Evolutionary conservation across 179 eudicot genomes (phyloP), one percentile per base, ranked within the genome.

Genomic region (Carnegiea gigantea): DNA sequence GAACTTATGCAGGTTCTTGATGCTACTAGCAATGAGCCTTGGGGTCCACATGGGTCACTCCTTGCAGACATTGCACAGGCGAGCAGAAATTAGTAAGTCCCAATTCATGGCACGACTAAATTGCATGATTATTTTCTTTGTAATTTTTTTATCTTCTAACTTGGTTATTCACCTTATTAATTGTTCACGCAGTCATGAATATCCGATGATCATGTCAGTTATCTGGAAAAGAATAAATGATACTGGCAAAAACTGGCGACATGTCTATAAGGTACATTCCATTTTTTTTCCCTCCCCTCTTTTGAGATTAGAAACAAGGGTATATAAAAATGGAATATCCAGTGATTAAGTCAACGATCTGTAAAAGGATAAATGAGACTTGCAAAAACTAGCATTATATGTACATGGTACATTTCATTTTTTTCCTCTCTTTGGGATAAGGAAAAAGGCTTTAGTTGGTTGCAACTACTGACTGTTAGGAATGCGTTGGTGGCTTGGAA

Each of bases 21-120:
- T 87, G 95, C 99, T 80, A 97, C 99, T 75, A 95, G 98, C 90
- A 97, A 97, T 86, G 99, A 97, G 89, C 91, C 99, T 46, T 97
- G 98, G 98, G 99, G 99, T 80, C 98, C 99, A 76, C 98, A 95
- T 88, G 99, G 98, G 79, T 85, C 98, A 23, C 97, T 90, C 85
- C 98, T 97, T 80, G 95, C 98, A 86, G 99, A 97, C 77, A 87
- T 97, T 89, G 98, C 99, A 62, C 92, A 89, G 82, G 98, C 99
- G 81, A 83, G 90, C 40, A 92, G 90, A 92, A 95, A 95, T 88
- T 93, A 91, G 99, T 97, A 86, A 86, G 98, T 82, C 82, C 44
- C 11, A 73, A 54, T 78, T 67, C 33, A 24, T 17, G 60, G 53
- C 20, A 33, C 10, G 23, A 21, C 12, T 9, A 28, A 64, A 49